Percentiles rank a stretch among this genome's conserved stretches.
Evolutionary conservation across 345 rosid genomes (phyloP).

Genomic region (Rhodamnia rubescens): DNA sequence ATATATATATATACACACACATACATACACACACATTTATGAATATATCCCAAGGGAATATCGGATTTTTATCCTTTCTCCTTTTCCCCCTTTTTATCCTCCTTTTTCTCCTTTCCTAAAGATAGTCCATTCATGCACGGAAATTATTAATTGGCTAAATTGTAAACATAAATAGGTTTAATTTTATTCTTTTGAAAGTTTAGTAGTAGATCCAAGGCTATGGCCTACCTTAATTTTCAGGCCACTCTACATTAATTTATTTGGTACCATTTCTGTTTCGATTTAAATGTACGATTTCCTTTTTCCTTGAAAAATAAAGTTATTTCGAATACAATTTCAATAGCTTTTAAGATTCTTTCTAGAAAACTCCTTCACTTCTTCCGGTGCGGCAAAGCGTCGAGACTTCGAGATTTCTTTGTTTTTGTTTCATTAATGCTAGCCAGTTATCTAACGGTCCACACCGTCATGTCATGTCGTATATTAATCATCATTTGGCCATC

Average conservation of each 20-base stretch:
- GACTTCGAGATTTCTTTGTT: not conserved
- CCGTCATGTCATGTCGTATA: not conserved
- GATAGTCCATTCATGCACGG: not conserved
- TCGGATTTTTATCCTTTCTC: not conserved
- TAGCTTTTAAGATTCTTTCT: not conserved
- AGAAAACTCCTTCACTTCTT: not conserved
- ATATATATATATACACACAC: too few species aligned
- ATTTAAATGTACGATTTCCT: not conserved
- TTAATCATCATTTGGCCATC: not conserved
- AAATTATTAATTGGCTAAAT: not conserved
- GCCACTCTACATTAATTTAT: not conserved
- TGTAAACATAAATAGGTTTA: not conserved
- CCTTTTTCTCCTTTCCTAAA: not conserved
- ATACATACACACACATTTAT: too few species aligned
- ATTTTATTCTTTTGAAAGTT: not conserved
- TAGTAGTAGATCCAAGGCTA: accelerated
- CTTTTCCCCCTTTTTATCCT: not conserved
- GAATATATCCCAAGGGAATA: not conserved
- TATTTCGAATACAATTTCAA: not conserved
- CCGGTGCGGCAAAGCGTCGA: accelerated
- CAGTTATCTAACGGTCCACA: not conserved
- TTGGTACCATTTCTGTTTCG: not conserved
- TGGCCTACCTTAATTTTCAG: not conserved
- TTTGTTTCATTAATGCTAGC: not conserved
- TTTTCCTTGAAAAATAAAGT: not conserved